Percentiles rank a stretch among this genome's conserved stretches.
Evolutionary conservation across 2,329 filamentous ascomycete genomes (phyloP).

Genomic region (Apiospora marii): DNA sequence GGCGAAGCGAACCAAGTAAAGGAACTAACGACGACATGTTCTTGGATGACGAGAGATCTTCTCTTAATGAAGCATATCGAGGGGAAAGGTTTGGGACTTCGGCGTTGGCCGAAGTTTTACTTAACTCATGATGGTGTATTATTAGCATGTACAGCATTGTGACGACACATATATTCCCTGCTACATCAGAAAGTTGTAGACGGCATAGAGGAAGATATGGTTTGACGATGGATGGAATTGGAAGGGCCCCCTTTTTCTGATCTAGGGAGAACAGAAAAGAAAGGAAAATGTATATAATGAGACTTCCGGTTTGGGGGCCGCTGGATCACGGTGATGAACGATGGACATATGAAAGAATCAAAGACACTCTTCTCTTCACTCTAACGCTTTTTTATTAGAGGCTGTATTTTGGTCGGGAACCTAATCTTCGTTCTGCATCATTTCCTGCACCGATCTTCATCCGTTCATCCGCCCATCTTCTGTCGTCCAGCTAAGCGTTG

Average conservation of each 20-base stretch:
- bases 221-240: neutral
- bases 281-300: conserved; percentile 8
- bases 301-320: neutral
- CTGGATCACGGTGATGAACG: conserved; percentile 1
- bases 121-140: conserved; percentile 1
- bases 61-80: conserved; percentile 20
- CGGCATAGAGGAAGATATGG: neutral
- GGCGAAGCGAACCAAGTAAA: conserved; percentile 62
- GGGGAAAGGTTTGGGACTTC: conserved; percentile 5
- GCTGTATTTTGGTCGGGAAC: too few species aligned
- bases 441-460: too few species aligned
- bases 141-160: conserved; percentile 22
- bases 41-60: neutral
- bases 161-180: neutral
- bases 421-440: too few species aligned
- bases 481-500: too few species aligned
- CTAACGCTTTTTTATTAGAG: neutral
- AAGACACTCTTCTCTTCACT: neutral
- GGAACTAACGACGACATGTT: too few species aligned
- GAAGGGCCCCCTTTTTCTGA: neutral
- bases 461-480: too few species aligned
- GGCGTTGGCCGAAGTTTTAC: neutral
- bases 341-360: conserved; percentile 1
- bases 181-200: conserved; percentile 11
- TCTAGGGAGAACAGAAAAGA: neutral